Evolutionary conservation across 371 early-diverging fungal species (phyloP).

Genomic region (Parasitella parasitica): DNA sequence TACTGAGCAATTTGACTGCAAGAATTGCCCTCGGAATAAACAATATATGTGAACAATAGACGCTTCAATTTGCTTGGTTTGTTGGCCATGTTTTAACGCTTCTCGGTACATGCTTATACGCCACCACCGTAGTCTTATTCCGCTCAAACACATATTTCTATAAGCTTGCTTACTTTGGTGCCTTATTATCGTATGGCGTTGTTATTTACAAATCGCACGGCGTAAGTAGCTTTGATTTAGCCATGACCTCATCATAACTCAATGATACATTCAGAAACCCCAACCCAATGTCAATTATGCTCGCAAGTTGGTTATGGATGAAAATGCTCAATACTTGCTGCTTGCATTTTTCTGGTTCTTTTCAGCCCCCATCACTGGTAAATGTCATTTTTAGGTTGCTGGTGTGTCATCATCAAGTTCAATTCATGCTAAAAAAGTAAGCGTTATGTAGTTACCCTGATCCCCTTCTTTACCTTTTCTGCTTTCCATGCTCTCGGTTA

Average conservation of each 20-base stretch:
- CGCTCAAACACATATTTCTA: constrained; percentile 44
- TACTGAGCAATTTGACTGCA: background rate
- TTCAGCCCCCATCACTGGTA: constrained; percentile 72
- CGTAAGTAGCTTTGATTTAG: constrained; percentile 47
- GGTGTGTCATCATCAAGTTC: background rate
- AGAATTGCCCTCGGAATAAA: background rate
- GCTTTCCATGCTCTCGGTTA: constrained; percentile 83
- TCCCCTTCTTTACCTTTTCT: constrained; percentile 86
- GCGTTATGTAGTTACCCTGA: constrained; percentile 62
- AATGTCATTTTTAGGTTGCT: constrained; percentile 2
- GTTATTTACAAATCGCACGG: constrained; percentile 87
- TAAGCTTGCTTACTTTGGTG: constrained; percentile 67
- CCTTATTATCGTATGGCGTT: constrained; percentile 79
- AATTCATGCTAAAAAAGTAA: background rate
- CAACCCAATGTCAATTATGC: constrained; percentile 63
- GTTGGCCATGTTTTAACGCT: constrained; percentile 44
- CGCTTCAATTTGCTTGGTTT: constrained; percentile 66
- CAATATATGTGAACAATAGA: constrained; percentile 28
- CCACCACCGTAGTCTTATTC: constrained; percentile 34
- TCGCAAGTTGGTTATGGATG: constrained; percentile 76
- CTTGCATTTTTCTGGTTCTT: constrained; percentile 80
- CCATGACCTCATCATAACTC: constrained; percentile 24
- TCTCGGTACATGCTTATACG: constrained; percentile 34
- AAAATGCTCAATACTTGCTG: constrained; percentile 85
- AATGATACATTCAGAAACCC: constrained; percentile 47